phyloP scores from a whole-genome alignment of 352 stramenopile genomes.

The Phytophthora syringae region DNA sequence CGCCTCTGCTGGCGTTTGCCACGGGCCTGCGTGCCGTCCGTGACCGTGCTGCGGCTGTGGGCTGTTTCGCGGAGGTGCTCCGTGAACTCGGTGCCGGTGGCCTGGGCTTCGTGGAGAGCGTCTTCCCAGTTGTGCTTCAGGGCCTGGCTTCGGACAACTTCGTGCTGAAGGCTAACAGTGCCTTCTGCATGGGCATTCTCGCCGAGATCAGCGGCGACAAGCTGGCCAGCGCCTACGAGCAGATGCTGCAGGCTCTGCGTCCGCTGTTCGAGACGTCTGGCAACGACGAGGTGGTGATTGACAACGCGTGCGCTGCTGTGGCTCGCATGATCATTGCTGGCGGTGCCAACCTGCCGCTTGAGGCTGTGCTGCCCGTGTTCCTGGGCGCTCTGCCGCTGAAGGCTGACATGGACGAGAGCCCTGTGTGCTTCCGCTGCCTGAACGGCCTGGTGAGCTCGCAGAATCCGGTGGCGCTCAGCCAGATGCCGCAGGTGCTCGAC shows the following conservation, averaged over 20 bases:
- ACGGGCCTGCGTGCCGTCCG: slow-evolving; percentile 90
- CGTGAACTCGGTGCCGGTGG: slow-evolving; percentile 86
- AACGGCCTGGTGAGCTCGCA: slow-evolving; percentile 93
- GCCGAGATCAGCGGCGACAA: slow-evolving; percentile 82
- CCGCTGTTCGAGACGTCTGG: slow-evolving; percentile 90
- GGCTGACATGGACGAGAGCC: slow-evolving; percentile 96
- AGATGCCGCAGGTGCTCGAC: slow-evolving; percentile 79
- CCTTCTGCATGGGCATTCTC: slow-evolving; percentile 95
- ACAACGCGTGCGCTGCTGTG: slow-evolving; percentile 95
- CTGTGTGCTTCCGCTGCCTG: slow-evolving; percentile 95
- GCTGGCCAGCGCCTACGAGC: slow-evolving; percentile 87
- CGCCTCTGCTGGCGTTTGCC: slow-evolving; percentile 90
- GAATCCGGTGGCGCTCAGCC: slow-evolving; percentile 75
- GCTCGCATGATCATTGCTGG: slow-evolving; percentile 93
- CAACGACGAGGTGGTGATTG: slow-evolving; percentile 89
- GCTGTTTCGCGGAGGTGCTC: slow-evolving; percentile 95
- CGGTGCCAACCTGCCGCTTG: slow-evolving; percentile 84
- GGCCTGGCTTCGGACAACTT: slow-evolving; percentile 92
- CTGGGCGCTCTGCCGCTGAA: slow-evolving; percentile 95
- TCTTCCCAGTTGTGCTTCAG: slow-evolving; percentile 92
- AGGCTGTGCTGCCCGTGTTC: slow-evolving; percentile 94
- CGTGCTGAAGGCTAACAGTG: slow-evolving; percentile 94
- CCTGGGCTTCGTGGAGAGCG: slow-evolving; percentile 88
- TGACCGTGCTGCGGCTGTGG: slow-evolving; percentile 94
- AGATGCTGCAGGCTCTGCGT: slow-evolving; percentile 91